Conservation (phyloP, 805 yeast species). For the Torulaspora maleeae region DNA sequence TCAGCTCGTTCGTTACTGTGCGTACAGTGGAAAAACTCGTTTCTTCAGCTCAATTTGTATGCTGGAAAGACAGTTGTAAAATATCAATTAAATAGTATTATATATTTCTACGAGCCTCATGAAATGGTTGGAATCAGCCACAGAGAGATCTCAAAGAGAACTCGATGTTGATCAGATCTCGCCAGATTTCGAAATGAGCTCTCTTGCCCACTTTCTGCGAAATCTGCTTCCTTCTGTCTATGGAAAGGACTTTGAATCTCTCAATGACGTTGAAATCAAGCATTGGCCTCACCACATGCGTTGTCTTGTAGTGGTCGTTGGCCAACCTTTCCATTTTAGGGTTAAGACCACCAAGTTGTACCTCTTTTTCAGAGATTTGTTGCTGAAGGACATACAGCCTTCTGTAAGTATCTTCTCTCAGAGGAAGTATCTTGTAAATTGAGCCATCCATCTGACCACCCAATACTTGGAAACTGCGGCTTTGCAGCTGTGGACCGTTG, state of each 20-base stretch:
- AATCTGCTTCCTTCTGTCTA: conserved; percentile 50
- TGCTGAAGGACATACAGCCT: conserved; percentile 82
- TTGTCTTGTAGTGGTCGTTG: conserved; percentile 34
- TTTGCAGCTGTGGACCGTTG: conserved; percentile 12
- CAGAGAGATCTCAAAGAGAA: conserved; percentile 35
- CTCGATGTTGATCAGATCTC: conserved; percentile 57
- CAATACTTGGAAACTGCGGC: conserved; percentile 50
- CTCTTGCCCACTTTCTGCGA: conserved; percentile 56
- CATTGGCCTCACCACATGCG: conserved; percentile 53
- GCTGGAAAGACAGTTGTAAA: background rate
- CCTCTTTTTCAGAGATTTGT: conserved; percentile 74
- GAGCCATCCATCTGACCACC: conserved; percentile 82
- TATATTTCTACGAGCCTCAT: background rate
- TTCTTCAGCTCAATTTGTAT: background rate
- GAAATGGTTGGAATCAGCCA: background rate
- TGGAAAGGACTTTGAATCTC: conserved; percentile 50
- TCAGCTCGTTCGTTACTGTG: background rate
- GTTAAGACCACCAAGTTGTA: conserved; percentile 72
- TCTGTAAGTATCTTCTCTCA: conserved; percentile 70
- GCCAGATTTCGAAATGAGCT: conserved; percentile 59
- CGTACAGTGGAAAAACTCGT: background rate
- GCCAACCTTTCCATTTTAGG: conserved; percentile 60
- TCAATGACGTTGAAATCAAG: conserved; percentile 58
- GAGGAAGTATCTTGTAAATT: conserved; percentile 65
- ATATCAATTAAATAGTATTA: background rate